These are phyloP conservation scores for Macaranga tanarius DNA, from an alignment of 441 rosid genomes.

Conservation along the genomic window DNA sequence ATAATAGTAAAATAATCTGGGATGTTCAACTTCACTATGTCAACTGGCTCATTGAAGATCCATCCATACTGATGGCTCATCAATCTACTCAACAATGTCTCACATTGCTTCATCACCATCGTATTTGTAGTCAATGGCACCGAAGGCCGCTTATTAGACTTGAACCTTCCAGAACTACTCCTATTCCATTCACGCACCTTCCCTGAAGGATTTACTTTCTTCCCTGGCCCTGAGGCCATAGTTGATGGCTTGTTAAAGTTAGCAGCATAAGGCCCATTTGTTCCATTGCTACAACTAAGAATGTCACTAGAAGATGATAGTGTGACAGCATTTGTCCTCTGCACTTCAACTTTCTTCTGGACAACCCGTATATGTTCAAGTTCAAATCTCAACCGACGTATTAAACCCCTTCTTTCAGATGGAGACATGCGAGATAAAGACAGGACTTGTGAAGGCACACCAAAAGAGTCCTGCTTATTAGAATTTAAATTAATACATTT, in stretches of 20 bases:
- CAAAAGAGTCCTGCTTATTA: conserved; percentile 36
- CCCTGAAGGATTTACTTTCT: conserved; percentile 42
- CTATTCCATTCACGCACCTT: conserved; percentile 39
- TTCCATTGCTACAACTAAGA: conserved; percentile 64
- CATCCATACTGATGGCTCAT: conserved; percentile 62
- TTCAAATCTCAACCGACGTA: conserved; percentile 52
- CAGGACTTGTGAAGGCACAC: conserved; percentile 56
- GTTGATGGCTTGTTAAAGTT: conserved; percentile 45
- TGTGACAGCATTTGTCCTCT: conserved; percentile 37
- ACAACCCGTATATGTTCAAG: conserved; percentile 64
- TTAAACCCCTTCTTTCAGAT: conserved; percentile 53
- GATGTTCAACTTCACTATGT: conserved; percentile 67
- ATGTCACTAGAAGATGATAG: conserved; percentile 55
- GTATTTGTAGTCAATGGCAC: conserved; percentile 34
- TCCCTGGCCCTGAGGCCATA: conserved; percentile 43
- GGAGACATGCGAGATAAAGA: conserved; percentile 53
- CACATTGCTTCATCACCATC: conserved; percentile 70
- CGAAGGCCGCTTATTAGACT: conserved; percentile 32
- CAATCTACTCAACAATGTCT: conserved; percentile 49
- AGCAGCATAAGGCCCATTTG: conserved; percentile 33
- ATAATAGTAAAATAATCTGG: conserved; percentile 83
- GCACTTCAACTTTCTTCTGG: conserved; percentile 50
- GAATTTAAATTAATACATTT: conserved; percentile 49
- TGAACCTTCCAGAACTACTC: conserved; percentile 35
- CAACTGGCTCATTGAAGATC: conserved; percentile 73